These are phyloP conservation scores for Salix dunnii DNA, from an alignment of 345 rosid genomes.

Conservation along the genomic window DNA sequence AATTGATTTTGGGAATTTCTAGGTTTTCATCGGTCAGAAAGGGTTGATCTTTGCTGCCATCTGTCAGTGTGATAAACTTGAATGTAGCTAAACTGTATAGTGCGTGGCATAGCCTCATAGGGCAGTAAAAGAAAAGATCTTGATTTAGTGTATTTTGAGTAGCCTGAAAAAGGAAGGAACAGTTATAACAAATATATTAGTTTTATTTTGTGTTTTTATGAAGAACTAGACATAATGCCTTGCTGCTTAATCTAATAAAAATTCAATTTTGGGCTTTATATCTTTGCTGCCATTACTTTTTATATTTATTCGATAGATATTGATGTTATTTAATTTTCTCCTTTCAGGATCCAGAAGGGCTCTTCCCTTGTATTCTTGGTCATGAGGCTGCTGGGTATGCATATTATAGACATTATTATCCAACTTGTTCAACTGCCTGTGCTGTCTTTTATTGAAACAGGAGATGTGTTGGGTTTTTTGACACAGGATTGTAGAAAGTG, in stretches of 20 bases:
- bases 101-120: no score
- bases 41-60: no score
- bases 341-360: conserved; percentile 87
- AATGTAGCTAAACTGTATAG: no score
- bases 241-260: neutral
- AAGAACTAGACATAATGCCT: neutral
- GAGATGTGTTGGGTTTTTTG: conserved; percentile 7
- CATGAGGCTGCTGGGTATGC: conserved; percentile 97
- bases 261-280: neutral
- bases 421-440: neutral
- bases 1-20: no score
- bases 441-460: neutral
- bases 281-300: neutral
- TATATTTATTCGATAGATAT: neutral
- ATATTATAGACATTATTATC: neutral
- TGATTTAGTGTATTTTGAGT: no score
- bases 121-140: no score
- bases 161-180: no score
- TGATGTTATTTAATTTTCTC: neutral
- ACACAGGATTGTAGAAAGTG: conserved; percentile 84
- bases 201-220: neutral
- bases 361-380: conserved; percentile 94
- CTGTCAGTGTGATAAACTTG: no score
- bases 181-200: neutral
- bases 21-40: no score